These are phyloP conservation scores for Breynia disticha DNA, from an alignment of 441 rosid genomes.

Conservation along the genomic window DNA sequence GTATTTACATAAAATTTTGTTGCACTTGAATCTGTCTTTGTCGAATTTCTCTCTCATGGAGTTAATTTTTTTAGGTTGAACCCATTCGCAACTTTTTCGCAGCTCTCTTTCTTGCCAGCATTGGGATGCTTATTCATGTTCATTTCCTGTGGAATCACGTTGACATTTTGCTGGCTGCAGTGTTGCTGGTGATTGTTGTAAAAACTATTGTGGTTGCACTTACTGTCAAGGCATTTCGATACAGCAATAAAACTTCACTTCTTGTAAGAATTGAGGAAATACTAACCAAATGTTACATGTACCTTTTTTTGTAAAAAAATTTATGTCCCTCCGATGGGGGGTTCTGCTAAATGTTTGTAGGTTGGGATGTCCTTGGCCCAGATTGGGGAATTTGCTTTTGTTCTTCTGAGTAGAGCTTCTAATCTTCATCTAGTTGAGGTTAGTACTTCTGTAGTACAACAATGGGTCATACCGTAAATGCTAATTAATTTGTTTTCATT, in stretches of 20 bases:
- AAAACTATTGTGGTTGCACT: conserved; percentile 68
- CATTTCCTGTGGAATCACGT: conserved; percentile 96
- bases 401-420: conserved; percentile 93
- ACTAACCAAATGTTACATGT: not conserved
- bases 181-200: conserved; percentile 73
- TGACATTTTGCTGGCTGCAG: conserved; percentile 88
- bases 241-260: conserved; percentile 83
- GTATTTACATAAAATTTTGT: too few relatives aligned
- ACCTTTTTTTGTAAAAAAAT: conserved; percentile 2
- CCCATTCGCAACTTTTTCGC: conserved; percentile 98
- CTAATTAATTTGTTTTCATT: too few relatives aligned
- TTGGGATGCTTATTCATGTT: conserved; percentile 93
- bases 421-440: conserved; percentile 94
- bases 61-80: conserved; percentile 55
- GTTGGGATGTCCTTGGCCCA: conserved; percentile 98
- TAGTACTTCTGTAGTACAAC: conserved; percentile 13
- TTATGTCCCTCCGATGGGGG: conserved; percentile 8
- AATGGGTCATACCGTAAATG: too few relatives aligned
- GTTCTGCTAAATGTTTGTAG: conserved; percentile 34
- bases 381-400: conserved; percentile 96
- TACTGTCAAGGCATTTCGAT: conserved; percentile 90
- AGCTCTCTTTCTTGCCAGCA: conserved; percentile 95
- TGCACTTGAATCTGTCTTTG: too few relatives aligned
- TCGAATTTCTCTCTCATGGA: not conserved
- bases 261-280: conserved; percentile 48